phyloP scores from a whole-genome alignment of 176 grass and related monocot species.

The Carex parvula region DNA sequence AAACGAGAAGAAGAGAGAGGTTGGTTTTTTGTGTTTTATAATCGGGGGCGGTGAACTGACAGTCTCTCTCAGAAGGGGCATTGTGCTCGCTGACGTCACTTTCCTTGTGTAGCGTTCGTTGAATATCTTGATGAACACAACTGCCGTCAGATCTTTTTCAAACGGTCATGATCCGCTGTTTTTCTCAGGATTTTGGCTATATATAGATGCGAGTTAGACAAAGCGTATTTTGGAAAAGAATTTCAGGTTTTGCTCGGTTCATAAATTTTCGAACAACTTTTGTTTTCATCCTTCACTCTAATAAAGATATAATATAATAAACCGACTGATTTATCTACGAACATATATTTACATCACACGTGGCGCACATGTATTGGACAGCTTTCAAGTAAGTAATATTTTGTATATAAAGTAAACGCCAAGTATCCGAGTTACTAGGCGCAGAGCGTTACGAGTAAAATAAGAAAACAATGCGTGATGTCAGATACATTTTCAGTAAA shows the following conservation, averaged over 20 bases:
- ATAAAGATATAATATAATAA: background rate
- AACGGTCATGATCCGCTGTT: background rate
- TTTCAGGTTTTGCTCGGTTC: background rate
- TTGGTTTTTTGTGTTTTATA: background rate
- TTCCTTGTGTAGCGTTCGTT: background rate
- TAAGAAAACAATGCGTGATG: constrained; percentile 1
- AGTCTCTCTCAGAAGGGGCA: background rate
- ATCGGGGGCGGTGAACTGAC: constrained; percentile 1
- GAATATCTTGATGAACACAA: background rate
- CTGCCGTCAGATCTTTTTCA: background rate
- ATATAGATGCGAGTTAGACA: background rate
- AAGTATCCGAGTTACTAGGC: background rate
- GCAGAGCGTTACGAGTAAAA: background rate
- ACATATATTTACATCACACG: background rate
- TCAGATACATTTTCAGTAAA: constrained; percentile 3
- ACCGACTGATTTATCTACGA: background rate
- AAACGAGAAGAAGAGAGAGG: background rate
- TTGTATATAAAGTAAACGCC: background rate
- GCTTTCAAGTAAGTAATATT: background rate
- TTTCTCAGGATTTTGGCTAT: background rate
- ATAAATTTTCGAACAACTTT: background rate
- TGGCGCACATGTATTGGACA: background rate
- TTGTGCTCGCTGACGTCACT: background rate
- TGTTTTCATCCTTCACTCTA: background rate
- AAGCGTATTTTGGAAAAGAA: background rate